phyloP scores from a whole-genome alignment of 129 eudicot species.

The Cynara cardunculus region DNA sequence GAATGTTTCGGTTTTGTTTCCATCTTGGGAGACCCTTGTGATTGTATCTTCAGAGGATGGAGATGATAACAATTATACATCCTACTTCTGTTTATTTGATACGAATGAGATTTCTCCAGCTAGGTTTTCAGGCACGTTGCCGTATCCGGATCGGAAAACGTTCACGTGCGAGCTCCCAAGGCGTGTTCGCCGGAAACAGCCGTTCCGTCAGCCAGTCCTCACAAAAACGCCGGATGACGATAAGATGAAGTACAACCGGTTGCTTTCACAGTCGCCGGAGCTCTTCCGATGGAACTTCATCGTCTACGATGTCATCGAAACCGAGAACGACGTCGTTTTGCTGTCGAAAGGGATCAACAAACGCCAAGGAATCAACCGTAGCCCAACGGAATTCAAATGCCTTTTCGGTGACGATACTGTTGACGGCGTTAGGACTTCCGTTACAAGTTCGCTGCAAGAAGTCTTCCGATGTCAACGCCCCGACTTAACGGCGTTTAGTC shows the following conservation, averaged over 20 bases:
- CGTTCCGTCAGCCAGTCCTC: constrained; percentile 51
- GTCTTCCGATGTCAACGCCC: constrained; percentile 85
- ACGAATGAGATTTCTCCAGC: constrained; percentile 48
- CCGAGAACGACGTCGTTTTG: constrained; percentile 62
- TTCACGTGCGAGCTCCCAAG: constrained; percentile 51
- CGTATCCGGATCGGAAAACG: constrained; percentile 37
- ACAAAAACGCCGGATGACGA: constrained; percentile 6
- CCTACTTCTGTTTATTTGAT: constrained; percentile 38
- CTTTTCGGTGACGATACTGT: constrained; percentile 47
- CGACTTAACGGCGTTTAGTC: constrained; percentile 27
- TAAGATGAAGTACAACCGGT: not conserved
- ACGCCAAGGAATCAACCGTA: constrained; percentile 59
- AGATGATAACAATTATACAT: not conserved
- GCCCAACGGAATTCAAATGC: constrained; percentile 63
- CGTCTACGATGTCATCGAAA: constrained; percentile 49
- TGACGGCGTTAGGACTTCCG: constrained; percentile 55
- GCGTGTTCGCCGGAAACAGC: constrained; percentile 46
- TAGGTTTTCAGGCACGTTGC: constrained; percentile 37
- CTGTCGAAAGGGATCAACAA: constrained; percentile 63
- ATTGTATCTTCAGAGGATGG: constrained; percentile 34
- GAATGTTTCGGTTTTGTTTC: constrained; percentile 47
- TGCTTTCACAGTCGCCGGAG: constrained; percentile 27
- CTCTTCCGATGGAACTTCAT: constrained; percentile 61
- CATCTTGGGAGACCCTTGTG: constrained; percentile 69
- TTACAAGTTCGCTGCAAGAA: constrained; percentile 62